Evolutionary conservation across 2,329 filamentous ascomycete species (phyloP).

Genomic region (Cadophora luteo-olivacea): DNA sequence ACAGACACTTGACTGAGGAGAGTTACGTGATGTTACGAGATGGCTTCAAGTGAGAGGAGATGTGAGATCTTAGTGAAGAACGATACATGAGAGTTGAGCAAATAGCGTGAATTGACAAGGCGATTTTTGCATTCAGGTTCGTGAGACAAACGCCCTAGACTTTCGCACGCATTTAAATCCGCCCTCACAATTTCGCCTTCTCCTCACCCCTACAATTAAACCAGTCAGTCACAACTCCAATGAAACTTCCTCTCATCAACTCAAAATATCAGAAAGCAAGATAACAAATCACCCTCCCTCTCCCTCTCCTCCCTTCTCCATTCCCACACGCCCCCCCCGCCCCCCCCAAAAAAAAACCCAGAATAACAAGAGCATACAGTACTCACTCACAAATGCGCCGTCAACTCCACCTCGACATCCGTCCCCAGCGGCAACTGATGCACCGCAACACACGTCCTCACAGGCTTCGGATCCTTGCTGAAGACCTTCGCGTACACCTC

Average conservation of each 20-base stretch:
- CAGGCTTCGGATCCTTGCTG: constrained; percentile 52
- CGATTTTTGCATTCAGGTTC: background rate
- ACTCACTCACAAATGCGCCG: constrained; percentile 47
- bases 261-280: no score
- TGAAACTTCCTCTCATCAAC: no score
- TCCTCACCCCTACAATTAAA: constrained; percentile 15
- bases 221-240: background rate
- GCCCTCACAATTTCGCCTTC: constrained; percentile 23
- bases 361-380: background rate
- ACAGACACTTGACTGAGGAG: no score
- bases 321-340: no score
- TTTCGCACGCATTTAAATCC: background rate
- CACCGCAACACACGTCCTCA: constrained; percentile 57
- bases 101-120: no score
- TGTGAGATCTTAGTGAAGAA: no score
- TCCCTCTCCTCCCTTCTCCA: no score
- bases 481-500: constrained; percentile 60
- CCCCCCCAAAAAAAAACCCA: background rate
- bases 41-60: background rate
- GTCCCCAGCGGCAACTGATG: constrained; percentile 56
- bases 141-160: background rate
- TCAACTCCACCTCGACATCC: constrained; percentile 61
- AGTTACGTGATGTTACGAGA: background rate
- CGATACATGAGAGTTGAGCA: no score
- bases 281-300: no score